These are phyloP conservation scores for Penicillium pancosmium DNA, from an alignment of 495 filamentous ascomycete species.

Conservation along the genomic window DNA sequence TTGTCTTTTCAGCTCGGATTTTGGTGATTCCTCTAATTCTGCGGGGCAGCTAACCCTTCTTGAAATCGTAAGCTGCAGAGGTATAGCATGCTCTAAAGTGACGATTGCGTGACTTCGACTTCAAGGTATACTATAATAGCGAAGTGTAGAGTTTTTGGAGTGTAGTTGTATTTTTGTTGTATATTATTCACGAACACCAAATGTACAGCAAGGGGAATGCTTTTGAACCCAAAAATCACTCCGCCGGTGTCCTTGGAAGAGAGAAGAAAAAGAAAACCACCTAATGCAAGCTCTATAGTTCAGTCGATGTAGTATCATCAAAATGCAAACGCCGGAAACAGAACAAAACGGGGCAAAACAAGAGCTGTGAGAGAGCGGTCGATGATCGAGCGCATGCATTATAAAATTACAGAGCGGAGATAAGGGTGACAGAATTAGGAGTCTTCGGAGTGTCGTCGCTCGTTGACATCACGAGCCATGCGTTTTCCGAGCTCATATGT, in stretches of 20 bases:
- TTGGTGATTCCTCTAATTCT: no score
- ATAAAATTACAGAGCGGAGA: constrained; percentile 28
- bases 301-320: constrained; percentile 36
- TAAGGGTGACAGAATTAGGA: constrained; percentile 6
- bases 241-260: constrained; percentile 14
- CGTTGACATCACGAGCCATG: constrained; percentile 78
- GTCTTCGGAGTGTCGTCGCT: constrained; percentile 49
- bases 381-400: constrained; percentile 28
- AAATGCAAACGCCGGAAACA: constrained; percentile 23
- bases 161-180: background rate
- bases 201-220: constrained; percentile 16
- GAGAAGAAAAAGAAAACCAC: constrained; percentile 5
- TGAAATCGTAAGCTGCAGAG: no score
- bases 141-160: background rate
- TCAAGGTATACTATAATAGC: no score
- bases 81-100: no score
- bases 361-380: constrained; percentile 21
- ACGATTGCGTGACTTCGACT: no score
- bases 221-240: constrained; percentile 20
- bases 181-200: constrained; percentile 11
- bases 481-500: constrained; percentile 96
- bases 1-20: no score
- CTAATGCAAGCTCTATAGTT: constrained; percentile 34
- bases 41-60: no score
- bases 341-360: constrained; percentile 4